Evolutionary conservation across 768 basidiomycete species (phyloP), one percentile per base, ranked within the genome.

Genomic region (Boletus barrowsii): DNA sequence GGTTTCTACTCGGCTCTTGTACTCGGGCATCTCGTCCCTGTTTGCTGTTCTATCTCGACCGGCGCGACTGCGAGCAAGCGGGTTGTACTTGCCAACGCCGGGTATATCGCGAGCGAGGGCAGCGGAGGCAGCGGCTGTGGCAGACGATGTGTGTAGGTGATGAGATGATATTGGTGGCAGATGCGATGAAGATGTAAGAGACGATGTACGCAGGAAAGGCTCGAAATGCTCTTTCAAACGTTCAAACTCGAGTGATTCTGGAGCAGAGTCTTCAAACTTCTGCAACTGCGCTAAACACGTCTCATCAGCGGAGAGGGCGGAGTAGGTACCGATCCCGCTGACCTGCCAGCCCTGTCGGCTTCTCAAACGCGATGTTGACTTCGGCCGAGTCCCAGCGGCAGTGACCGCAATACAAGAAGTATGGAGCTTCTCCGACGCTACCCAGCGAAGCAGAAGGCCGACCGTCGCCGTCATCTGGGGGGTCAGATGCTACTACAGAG

Each of bases 211-310:
- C 72, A 99, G 75, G 76, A 92, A 90, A 51, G 93, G 90, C 69
- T 98, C 97, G 76, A 98, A 94, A 72, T 98, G 95, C 64, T 97
- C 93, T 73, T 96, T 96, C 63, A 99, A 72, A 56, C 88, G 83
- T 62, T 99, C 97, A 66, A 97, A 94, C 71, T 97, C 95, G 58
- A 93, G 74, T 11, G 83, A 82, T 53, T 91, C 93, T 10, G 88
- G 84, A 0, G 87, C 87, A 22, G 87, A 86, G 63, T 95, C 91
- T 77, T 96, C 90, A 54, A 80, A 82, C 72, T 88, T 93, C 68
- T 97, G 94, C 26, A 98, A 75, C 69, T 98, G 96, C 18, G 88
- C 95, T 98, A 42, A 41, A 43, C 15, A 42, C 18, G 35, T 30
- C 26, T 10, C 45, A 47, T 56, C 51, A 63, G 42, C 33, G 46